These are phyloP conservation scores for Alternaria sp. DNA, from an alignment of 2,329 filamentous ascomycete species.

Conservation along the genomic window DNA sequence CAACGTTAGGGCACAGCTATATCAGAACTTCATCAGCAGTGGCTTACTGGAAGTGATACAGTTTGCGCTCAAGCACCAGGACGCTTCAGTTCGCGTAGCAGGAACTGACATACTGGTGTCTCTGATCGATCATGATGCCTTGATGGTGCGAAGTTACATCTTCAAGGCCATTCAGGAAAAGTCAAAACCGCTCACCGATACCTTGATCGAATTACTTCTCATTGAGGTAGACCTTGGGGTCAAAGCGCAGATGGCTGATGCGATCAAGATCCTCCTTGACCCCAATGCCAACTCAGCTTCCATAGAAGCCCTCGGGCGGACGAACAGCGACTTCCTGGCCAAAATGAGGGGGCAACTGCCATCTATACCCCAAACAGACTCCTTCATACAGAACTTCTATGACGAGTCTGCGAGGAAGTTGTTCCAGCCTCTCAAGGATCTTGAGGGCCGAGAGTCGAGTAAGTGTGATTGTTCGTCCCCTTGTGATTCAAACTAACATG, in stretches of 20 bases:
- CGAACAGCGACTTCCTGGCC: conserved; percentile 70
- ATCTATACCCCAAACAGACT: conserved; percentile 73
- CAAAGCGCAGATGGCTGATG: conserved; percentile 93
- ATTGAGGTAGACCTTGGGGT: conserved; percentile 92
- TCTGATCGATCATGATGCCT: conserved; percentile 92
- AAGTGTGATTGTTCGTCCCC: conserved; percentile 33
- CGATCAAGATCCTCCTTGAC: conserved; percentile 91
- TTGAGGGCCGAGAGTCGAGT: conserved; percentile 69
- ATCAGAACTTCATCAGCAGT: conserved; percentile 86
- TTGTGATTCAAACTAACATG: conserved; percentile 24
- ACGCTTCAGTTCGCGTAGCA: conserved; percentile 85
- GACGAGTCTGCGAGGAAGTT: conserved; percentile 83
- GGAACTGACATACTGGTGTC: conserved; percentile 93
- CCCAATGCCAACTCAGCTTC: conserved; percentile 66
- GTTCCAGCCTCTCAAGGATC: conserved; percentile 83
- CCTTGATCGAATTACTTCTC: conserved; percentile 87
- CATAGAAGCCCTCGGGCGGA: conserved; percentile 65
- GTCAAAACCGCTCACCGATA: conserved; percentile 84
- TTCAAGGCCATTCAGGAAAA: conserved; percentile 91
- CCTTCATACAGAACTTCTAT: conserved; percentile 88
- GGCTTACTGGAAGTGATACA: conserved; percentile 90
- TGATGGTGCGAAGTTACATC: conserved; percentile 92
- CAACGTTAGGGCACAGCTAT: conserved; percentile 78
- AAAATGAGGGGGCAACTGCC: conserved; percentile 63
- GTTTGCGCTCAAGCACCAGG: conserved; percentile 84